Conservation (phyloP, 176 grass and related monocot genomes). For the Panicum miliaceum region DNA sequence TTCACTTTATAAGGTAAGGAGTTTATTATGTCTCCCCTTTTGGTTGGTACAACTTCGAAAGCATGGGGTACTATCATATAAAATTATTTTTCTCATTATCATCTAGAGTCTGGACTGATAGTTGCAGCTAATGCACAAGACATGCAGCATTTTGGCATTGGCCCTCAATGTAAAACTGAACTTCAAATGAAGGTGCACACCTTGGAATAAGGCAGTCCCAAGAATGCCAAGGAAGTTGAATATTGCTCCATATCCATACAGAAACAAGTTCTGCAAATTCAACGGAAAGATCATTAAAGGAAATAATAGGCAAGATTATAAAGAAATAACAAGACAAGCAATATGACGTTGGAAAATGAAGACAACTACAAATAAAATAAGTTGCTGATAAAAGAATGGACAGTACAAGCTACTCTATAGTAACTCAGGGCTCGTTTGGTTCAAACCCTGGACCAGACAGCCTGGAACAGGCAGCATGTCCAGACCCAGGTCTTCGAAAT, state of each 20-base stretch:
- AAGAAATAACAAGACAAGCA: background rate
- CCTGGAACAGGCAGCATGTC: background rate
- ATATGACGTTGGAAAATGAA: constrained; percentile 26
- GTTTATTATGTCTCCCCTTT: background rate
- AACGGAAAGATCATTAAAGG: constrained; percentile 15
- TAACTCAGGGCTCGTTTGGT: background rate
- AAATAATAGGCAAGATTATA: constrained; percentile 12
- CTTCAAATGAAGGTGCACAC: constrained; percentile 47
- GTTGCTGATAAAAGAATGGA: constrained; percentile 12
- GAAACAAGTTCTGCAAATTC: constrained; percentile 83
- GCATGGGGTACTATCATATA: constrained; percentile 16
- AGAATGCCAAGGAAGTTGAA: constrained; percentile 97
- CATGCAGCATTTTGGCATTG: constrained; percentile 15
- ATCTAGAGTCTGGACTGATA: background rate
- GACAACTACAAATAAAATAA: background rate
- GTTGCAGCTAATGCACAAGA: background rate
- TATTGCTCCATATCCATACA: constrained; percentile 97
- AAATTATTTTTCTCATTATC: background rate
- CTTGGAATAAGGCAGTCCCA: constrained; percentile 88
- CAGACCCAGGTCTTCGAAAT: no score
- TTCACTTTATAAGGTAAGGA: constrained; percentile 11
- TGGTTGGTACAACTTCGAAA: constrained; percentile 12
- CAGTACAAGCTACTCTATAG: background rate
- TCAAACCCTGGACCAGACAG: no score
- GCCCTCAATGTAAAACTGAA: constrained; percentile 17